Percentiles rank a stretch among this genome's conserved stretches.
phyloP scores from a whole-genome alignment of 495 filamentous ascomycete species.

The Aspergillus cavernicola region DNA sequence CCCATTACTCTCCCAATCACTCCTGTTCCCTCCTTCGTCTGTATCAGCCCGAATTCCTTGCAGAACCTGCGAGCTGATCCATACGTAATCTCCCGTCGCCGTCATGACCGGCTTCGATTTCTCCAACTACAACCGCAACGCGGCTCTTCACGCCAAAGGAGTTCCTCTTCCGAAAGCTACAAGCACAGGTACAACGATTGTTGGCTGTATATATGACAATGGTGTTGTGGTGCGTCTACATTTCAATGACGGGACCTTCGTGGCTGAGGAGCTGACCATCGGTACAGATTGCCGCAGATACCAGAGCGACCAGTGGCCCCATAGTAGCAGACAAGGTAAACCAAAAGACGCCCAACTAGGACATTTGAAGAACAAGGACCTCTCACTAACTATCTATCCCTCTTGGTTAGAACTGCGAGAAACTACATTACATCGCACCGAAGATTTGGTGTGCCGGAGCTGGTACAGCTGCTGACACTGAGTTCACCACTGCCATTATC shows the following conservation, averaged over 20 bases:
- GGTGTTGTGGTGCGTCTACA: slow-evolving; percentile 75
- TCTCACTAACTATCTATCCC: too few species aligned
- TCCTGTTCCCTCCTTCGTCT: slow-evolving; percentile 7
- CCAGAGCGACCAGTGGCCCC: slow-evolving; percentile 91
- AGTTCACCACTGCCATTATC: slow-evolving; percentile 98
- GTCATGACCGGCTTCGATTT: slow-evolving; percentile 99
- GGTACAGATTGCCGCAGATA: slow-evolving; percentile 89
- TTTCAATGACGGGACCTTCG: background rate
- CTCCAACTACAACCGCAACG: slow-evolving; percentile 98
- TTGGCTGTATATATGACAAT: slow-evolving; percentile 94
- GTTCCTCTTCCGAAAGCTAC: slow-evolving; percentile 95
- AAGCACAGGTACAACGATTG: slow-evolving; percentile 98
- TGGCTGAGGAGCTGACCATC: background rate
- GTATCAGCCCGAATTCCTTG: background rate
- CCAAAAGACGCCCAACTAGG: background rate
- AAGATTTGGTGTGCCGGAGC: slow-evolving; percentile 99
- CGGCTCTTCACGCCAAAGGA: slow-evolving; percentile 86
- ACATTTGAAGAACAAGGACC: background rate
- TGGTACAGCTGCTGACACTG: slow-evolving; percentile 96
- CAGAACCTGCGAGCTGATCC: background rate
- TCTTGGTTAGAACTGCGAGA: slow-evolving; percentile 88
- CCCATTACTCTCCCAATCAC: slow-evolving; percentile 17
- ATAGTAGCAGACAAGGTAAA: slow-evolving; percentile 97
- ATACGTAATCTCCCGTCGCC: slow-evolving; percentile 24
- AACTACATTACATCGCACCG: slow-evolving; percentile 97